Conservation (phyloP, 1,284 basidiomycete genomes). For the Phellinidium pouzarii region DNA sequence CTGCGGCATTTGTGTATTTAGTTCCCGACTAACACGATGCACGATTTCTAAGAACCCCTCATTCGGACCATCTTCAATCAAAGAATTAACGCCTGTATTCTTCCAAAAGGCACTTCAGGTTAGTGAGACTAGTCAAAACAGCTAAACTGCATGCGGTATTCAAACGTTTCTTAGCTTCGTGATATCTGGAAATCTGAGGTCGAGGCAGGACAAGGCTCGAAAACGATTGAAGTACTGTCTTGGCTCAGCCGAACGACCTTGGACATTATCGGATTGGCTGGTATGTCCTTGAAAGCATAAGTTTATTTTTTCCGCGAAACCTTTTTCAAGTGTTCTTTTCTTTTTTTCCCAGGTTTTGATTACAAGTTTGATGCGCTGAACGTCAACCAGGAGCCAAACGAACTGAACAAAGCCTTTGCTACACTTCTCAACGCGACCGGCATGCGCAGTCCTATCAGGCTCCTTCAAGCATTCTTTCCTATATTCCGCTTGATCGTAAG, state of each 20-base stretch:
- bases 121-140: not conserved
- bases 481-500: slow-evolving; percentile 26
- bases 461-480: slow-evolving; percentile 18
- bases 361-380: slow-evolving; percentile 48
- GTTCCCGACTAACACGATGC: not conserved
- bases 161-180: slow-evolving; percentile 19
- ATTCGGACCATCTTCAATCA: slow-evolving; percentile 19
- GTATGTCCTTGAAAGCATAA: slow-evolving; percentile 22
- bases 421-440: slow-evolving; percentile 22
- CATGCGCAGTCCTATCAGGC: slow-evolving; percentile 1
- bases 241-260: slow-evolving; percentile 39
- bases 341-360: slow-evolving; percentile 44
- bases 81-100: slow-evolving; percentile 20
- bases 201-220: not conserved
- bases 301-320: not conserved
- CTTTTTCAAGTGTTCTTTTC: not conserved
- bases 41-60: slow-evolving; percentile 19
- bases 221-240: slow-evolving; percentile 30
- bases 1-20: not conserved
- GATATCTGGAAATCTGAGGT: slow-evolving; percentile 14
- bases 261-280: slow-evolving; percentile 44
- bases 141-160: too few species aligned
- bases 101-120: slow-evolving; percentile 20
- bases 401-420: slow-evolving; percentile 29
- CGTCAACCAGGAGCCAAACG: slow-evolving; percentile 23